Evolutionary conservation across 441 rosid species (phyloP), one percentile per base, ranked within the genome.

Genomic region (Theobroma grandiflorum): DNA sequence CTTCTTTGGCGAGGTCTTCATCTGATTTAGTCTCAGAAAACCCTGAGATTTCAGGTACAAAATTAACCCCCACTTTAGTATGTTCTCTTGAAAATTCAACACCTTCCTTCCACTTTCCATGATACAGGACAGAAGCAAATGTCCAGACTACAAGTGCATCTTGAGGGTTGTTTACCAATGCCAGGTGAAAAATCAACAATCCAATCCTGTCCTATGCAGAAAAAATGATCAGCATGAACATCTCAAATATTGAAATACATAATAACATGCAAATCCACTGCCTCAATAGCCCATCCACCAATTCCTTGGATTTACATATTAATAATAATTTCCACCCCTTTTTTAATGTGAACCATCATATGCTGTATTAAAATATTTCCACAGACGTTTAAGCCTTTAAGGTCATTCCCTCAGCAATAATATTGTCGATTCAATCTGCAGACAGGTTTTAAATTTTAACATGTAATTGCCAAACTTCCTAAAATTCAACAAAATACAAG

Each of bases 111-210:
- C 98, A 93, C 50, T 85, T 79, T 78, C 98, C 92, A 78, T 90
- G 88, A 84, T 86, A 88, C n/a, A 97, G 89, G 64, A 90, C 84
- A 82, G 94, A 94, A 45, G 96, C 99, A 61, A 95, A 93, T n/a
- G 92, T 91, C 82, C 82, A 79, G 55, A 95, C 81, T 20, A 92
- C 93, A 83, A 85, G 74, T 72, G 91, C 91, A 79, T 97, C 93
- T 84, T 92, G 99, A 78, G 98, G 98, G 66, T 87, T 81, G 64
- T 86, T 83, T 75, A 91, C 92, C 79, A 97, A 82, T 84, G 99
- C 94, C 50, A 78, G 92, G 88, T 95, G 99, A 87, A 95, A 93
- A 35, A 95, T 95, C 86, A 97, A 85, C 58, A 97, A 83, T 79
- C 94, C 95, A 87, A 95, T 80, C 99, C 99, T 95, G 90, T 84